Conservation (phyloP, 371 early-diverging fungal species). For the Apophysomyces sp. region DNA sequence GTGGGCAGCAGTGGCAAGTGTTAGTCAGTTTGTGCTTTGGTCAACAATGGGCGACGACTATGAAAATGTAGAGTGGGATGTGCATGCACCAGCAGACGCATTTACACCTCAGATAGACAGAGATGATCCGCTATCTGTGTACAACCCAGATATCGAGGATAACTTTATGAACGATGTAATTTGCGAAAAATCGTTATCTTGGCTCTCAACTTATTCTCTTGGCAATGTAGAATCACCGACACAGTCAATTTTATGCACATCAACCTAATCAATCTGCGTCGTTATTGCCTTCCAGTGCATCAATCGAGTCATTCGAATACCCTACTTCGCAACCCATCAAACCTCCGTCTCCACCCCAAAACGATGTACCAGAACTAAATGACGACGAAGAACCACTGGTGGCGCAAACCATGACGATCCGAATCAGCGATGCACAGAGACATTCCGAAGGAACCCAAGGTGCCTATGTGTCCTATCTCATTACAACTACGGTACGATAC, state of each 20-base stretch:
- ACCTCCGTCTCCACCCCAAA: slow-evolving; percentile 4
- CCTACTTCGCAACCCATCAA: neutral
- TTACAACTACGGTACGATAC: slow-evolving; percentile 67
- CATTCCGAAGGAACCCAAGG: slow-evolving; percentile 81
- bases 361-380: neutral
- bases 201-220: neutral
- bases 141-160: neutral
- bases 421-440: slow-evolving; percentile 79
- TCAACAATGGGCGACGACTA: slow-evolving; percentile 33
- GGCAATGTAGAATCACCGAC: neutral
- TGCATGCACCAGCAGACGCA: slow-evolving; percentile 32
- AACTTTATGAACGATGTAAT: neutral
- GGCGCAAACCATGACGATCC: slow-evolving; percentile 38
- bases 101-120: slow-evolving; percentile 25
- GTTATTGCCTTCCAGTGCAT: neutral
- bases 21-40: neutral
- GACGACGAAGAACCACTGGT: neutral
- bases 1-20: too few relatives aligned
- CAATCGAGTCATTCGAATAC: neutral
- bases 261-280: slow-evolving; percentile 3
- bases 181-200: neutral
- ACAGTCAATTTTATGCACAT: slow-evolving; percentile 1
- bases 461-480: slow-evolving; percentile 79
- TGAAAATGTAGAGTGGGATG: slow-evolving; percentile 38
- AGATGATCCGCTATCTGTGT: slow-evolving; percentile 32